Base-by-base conservation (phyloP, 2,329 filamentous ascomycete species). In the Monosporascus sp. region DNA sequence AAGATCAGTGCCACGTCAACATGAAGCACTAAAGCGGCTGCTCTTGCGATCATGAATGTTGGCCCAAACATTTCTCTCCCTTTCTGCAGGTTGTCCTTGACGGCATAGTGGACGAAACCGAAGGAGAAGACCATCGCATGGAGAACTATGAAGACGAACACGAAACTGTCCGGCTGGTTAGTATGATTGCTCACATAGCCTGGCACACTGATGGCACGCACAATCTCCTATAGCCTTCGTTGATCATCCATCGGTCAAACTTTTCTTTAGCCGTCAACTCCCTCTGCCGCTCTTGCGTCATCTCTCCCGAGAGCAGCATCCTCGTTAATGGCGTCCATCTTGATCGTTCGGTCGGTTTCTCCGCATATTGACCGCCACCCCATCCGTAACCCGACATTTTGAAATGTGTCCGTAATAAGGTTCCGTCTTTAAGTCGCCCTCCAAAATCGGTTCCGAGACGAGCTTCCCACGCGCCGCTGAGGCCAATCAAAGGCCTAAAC, bases 161-260 rank as follows among this genome's bases (percentile, higher is more conserved):
- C 88, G 64, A 91, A 90, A 62, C 87, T 89, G 61, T 11, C 9
- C 41, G 1, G n/a, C 2, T 9, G 2, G 57, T 68, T 56, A 68
- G 62, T 52, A 54, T 6, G 41, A 11, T n/a, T 56, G 38, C 56
- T 48, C 24, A 54, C 15, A 22, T 24, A 15, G 22, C 37, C 38
- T 18, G 39, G 61, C 54, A 57, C 48, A 59, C 58, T 20, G 11
- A 9, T 35, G 25, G 18, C 52, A 80, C 86, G 53, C 77, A 90
- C 83, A 93, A 79, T 82, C 88, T 79, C 67, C 88, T 80, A 69
- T 90, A 91, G 56, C 89, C 89, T 68, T 93, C 89, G 68, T 93
- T 93, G 57, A 93, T 87, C 89, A 94, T 92, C 89, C 89, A 94
- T 60, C 85, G 78, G 70, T 92, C 87, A 66, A 93, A 87, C 67